Evolutionary conservation across 1,284 basidiomycete species (phyloP).

Genomic region (Agaricales sp.): DNA sequence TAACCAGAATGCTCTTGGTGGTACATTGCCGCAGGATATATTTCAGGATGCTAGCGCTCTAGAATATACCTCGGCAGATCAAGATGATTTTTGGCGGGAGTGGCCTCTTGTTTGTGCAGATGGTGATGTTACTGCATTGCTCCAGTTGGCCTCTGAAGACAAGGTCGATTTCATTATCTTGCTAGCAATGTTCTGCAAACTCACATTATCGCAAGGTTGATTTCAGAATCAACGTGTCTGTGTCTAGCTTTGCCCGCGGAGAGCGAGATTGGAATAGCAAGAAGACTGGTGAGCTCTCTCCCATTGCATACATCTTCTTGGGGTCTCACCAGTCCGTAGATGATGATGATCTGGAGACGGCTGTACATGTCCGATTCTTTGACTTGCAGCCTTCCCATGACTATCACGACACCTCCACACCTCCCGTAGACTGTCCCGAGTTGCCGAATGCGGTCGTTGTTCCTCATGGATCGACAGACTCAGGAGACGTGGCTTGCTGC

Average conservation of each 20-base stretch:
- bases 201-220: slow-evolving; percentile 36
- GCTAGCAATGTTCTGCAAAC: slow-evolving; percentile 1
- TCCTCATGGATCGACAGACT: neutral
- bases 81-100: slow-evolving; percentile 44
- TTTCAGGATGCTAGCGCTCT: slow-evolving; percentile 60
- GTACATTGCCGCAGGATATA: slow-evolving; percentile 47
- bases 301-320: no score
- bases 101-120: slow-evolving; percentile 67
- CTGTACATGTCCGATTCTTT: slow-evolving; percentile 39
- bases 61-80: slow-evolving; percentile 40
- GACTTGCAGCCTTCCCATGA: slow-evolving; percentile 8
- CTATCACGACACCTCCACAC: neutral
- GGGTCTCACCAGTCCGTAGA: slow-evolving; percentile 31
- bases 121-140: slow-evolving; percentile 62
- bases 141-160: slow-evolving; percentile 62
- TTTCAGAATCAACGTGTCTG: slow-evolving; percentile 56
- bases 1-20: slow-evolving; percentile 62
- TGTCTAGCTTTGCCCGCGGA: slow-evolving; percentile 38
- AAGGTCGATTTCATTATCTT: slow-evolving; percentile 29
- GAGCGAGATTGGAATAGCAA: slow-evolving; percentile 75
- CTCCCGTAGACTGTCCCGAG: neutral
- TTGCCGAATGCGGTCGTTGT: neutral
- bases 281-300: slow-evolving; percentile 67
- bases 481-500: neutral
- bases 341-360: slow-evolving; percentile 70